phyloP scores from a whole-genome alignment of 352 stramenopile species.

The Phytophthora pseudosyringae region DNA sequence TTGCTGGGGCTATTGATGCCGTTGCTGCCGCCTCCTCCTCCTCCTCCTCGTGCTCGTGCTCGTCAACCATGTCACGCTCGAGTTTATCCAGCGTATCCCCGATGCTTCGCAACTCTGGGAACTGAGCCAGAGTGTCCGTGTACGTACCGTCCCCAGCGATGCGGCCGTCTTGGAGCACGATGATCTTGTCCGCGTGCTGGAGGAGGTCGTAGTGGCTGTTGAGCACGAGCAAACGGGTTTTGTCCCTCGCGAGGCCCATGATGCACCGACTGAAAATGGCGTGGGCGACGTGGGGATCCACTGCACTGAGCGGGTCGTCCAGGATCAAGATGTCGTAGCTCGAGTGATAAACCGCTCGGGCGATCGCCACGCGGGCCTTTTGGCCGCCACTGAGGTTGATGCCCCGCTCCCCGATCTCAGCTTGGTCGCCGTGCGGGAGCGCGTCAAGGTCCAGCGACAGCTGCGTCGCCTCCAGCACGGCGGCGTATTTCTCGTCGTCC shows the following conservation, averaged over 20 bases:
- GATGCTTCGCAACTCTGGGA: slow-evolving; percentile 35
- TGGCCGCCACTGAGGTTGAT: slow-evolving; percentile 95
- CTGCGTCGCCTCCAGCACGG: slow-evolving; percentile 78
- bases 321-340: slow-evolving; percentile 62
- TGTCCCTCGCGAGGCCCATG: slow-evolving; percentile 20
- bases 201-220: slow-evolving; percentile 45
- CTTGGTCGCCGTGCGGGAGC: slow-evolving; percentile 89
- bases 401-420: slow-evolving; percentile 95
- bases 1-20: neutral
- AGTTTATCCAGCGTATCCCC: slow-evolving; percentile 21
- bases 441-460: slow-evolving; percentile 85
- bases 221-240: slow-evolving; percentile 87
- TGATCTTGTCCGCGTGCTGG: slow-evolving; percentile 39
- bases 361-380: slow-evolving; percentile 86
- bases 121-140: slow-evolving; percentile 25
- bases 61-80: slow-evolving; percentile 35
- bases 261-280: slow-evolving; percentile 46
- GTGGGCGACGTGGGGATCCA: slow-evolving; percentile 47
- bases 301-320: slow-evolving; percentile 47
- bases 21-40: neutral
- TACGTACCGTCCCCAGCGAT: slow-evolving; percentile 36
- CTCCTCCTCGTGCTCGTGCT: slow-evolving; percentile 14
- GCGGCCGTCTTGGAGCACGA: slow-evolving; percentile 38
- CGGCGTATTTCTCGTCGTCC: slow-evolving; percentile 36
- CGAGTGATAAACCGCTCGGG: slow-evolving; percentile 88